phyloP scores from a whole-genome alignment of 2,329 filamentous ascomycete genomes.

The Stagonosporopsis cucurbitacearum region DNA sequence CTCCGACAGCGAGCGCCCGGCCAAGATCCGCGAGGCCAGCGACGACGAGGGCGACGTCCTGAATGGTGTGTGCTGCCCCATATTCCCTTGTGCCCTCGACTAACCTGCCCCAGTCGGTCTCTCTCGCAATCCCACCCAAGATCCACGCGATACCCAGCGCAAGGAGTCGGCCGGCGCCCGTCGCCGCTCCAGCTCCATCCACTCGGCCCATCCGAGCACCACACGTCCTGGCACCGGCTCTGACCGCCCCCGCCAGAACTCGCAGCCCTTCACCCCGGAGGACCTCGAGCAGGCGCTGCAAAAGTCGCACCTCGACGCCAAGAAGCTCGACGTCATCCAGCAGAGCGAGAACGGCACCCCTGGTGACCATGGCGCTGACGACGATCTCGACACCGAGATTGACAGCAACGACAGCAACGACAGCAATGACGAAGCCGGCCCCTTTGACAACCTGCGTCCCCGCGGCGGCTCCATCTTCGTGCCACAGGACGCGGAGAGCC shows the following conservation, averaged over 20 bases:
- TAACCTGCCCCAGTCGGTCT: conserved; percentile 42
- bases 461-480: conserved; percentile 37
- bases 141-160: conserved; percentile 36
- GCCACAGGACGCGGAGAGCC: conserved; percentile 32
- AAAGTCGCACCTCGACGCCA: conserved; percentile 47
- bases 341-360: conserved; percentile 28
- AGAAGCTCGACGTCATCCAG: conserved; percentile 31
- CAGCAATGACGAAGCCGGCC: conserved; percentile 27
- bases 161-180: conserved; percentile 35
- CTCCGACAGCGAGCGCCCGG: conserved; percentile 38
- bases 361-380: conserved; percentile 17
- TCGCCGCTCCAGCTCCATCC: conserved; percentile 39
- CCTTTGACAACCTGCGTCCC: conserved; percentile 26
- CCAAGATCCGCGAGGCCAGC: conserved; percentile 51
- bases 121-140: conserved; percentile 43
- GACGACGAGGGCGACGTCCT: conserved; percentile 55
- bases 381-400: neutral
- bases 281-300: conserved; percentile 54
- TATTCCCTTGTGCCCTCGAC: conserved; percentile 18
- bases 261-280: conserved; percentile 52
- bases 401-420: conserved; percentile 24
- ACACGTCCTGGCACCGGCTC: conserved; percentile 38
- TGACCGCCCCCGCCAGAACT: conserved; percentile 37
- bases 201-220: conserved; percentile 25
- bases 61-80: conserved; percentile 50